Percentiles rank a stretch among this genome's conserved stretches.
Evolutionary conservation across 2,329 filamentous ascomycete genomes (phyloP).

Genomic region (Stachybotrys elegans): DNA sequence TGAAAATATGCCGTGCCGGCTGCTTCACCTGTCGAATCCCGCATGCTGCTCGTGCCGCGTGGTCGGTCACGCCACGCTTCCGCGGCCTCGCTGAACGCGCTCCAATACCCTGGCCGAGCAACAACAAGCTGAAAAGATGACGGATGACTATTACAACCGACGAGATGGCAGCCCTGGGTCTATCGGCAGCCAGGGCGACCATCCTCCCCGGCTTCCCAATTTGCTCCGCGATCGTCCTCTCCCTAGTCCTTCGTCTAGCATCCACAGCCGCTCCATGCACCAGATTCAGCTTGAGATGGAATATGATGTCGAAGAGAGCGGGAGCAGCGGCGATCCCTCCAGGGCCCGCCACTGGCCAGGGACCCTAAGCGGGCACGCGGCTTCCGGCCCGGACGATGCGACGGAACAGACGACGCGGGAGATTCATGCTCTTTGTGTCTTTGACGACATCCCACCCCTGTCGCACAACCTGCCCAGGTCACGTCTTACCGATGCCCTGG

Average conservation of each 20-base stretch:
- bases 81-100: no score
- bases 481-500: constrained; percentile 8
- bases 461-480: constrained; percentile 8
- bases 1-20: no score
- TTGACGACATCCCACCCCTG: constrained; percentile 10
- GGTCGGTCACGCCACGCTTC: no score
- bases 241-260: constrained; percentile 6
- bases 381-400: constrained; percentile 5
- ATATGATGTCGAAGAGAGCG: constrained; percentile 15
- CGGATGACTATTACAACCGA: no score
- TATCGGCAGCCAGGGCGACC: not conserved
- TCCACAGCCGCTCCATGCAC: constrained; percentile 12
- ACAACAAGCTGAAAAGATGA: no score
- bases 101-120: no score
- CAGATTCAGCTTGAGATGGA: constrained; percentile 17
- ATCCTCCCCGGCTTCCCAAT: constrained; percentile 10
- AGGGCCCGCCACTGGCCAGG: constrained; percentile 10
- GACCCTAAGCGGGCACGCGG: constrained; percentile 6
- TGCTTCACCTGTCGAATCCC: no score
- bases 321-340: constrained; percentile 9
- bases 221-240: constrained; percentile 10
- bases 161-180: constrained; percentile 2
- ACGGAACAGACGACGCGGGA: constrained; percentile 10
- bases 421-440: constrained; percentile 16
- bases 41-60: no score